These are phyloP conservation scores for Verruconis gallopava DNA, from an alignment of 2,329 filamentous ascomycete species.

Conservation along the genomic window DNA sequence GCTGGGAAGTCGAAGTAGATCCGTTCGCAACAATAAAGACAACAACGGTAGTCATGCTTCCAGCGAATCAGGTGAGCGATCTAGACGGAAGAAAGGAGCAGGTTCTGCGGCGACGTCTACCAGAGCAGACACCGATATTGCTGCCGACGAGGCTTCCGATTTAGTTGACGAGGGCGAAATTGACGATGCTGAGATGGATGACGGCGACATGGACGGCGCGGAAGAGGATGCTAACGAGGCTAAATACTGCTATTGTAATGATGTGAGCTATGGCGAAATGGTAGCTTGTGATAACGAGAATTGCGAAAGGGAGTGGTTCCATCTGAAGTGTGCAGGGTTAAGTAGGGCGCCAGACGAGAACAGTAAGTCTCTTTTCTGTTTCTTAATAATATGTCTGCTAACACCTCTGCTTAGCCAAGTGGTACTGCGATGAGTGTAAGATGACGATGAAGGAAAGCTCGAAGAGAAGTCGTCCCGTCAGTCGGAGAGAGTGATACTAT, in stretches of 20 bases:
- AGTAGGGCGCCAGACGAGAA: slow-evolving; percentile 45
- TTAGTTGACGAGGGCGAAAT: slow-evolving; percentile 21
- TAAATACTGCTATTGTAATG: slow-evolving; percentile 53
- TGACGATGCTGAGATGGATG: slow-evolving; percentile 20
- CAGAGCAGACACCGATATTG: slow-evolving; percentile 42
- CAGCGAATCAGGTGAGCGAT: slow-evolving; percentile 25
- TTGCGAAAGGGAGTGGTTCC: slow-evolving; percentile 55
- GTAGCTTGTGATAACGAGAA: slow-evolving; percentile 53
- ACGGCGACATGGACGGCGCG: slow-evolving; percentile 23
- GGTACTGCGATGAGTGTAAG: slow-evolving; percentile 16
- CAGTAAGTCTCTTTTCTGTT: slow-evolving; percentile 15
- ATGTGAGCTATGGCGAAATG: slow-evolving; percentile 54
- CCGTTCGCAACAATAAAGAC: slow-evolving; percentile 17
- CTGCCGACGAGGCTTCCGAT: slow-evolving; percentile 25
- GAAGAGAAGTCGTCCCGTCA: slow-evolving; percentile 11
- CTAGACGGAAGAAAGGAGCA: slow-evolving; percentile 22
- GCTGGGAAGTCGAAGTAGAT: slow-evolving; percentile 27
- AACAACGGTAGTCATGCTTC: slow-evolving; percentile 21
- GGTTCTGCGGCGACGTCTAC: neutral
- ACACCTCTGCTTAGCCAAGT: slow-evolving; percentile 13
- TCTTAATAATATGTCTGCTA: neutral
- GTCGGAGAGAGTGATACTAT: slow-evolving; percentile 10
- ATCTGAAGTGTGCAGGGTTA: slow-evolving; percentile 50
- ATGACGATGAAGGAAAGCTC: slow-evolving; percentile 10
- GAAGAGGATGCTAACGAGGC: slow-evolving; percentile 37